phyloP scores from a whole-genome alignment of 176 grass and related monocot genomes.

The Musa schizocarpa region DNA sequence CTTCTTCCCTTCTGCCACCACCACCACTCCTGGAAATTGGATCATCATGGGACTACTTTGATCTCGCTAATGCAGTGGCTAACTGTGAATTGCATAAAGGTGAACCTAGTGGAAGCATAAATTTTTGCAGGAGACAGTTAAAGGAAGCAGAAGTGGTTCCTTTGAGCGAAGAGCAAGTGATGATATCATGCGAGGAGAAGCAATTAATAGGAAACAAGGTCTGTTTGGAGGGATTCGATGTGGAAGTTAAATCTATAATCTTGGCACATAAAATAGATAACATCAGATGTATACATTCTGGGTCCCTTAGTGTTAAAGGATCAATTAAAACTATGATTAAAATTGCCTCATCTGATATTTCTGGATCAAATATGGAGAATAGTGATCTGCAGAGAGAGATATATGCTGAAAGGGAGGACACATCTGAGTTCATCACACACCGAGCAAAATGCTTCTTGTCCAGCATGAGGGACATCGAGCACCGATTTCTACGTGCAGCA shows the following conservation, averaged over 20 bases:
- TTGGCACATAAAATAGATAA: slow-evolving; percentile 15
- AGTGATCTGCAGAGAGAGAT: slow-evolving; percentile 44
- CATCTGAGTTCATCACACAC: slow-evolving; percentile 89
- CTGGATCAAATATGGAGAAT: slow-evolving; percentile 29
- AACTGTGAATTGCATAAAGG: slow-evolving; percentile 24
- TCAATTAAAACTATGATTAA: slow-evolving; percentile 18
- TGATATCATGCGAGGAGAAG: slow-evolving; percentile 19
- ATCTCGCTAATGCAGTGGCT: slow-evolving; percentile 27
- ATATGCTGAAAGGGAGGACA: slow-evolving; percentile 57
- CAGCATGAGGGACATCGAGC: slow-evolving; percentile 92
- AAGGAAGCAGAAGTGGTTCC: slow-evolving; percentile 34
- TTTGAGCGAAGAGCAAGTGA: slow-evolving; percentile 30
- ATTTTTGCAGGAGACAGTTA: slow-evolving; percentile 47
- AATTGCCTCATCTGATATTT: slow-evolving; percentile 28
- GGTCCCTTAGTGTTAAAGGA: slow-evolving; percentile 7
- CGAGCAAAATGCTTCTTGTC: slow-evolving; percentile 77
- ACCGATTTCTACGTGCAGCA: slow-evolving; percentile 67
- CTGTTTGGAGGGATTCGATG: slow-evolving; percentile 14
- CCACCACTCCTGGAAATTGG: slow-evolving; percentile 27
- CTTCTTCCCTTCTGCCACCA: slow-evolving; percentile 30
- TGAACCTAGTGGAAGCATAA: slow-evolving; percentile 31
- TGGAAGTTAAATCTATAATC: neutral
- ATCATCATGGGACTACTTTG: slow-evolving; percentile 77
- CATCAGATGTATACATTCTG: neutral
- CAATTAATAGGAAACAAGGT: neutral